Conservation (phyloP, 2,329 filamentous ascomycete species). For the Simplicillium aogashimaense region DNA sequence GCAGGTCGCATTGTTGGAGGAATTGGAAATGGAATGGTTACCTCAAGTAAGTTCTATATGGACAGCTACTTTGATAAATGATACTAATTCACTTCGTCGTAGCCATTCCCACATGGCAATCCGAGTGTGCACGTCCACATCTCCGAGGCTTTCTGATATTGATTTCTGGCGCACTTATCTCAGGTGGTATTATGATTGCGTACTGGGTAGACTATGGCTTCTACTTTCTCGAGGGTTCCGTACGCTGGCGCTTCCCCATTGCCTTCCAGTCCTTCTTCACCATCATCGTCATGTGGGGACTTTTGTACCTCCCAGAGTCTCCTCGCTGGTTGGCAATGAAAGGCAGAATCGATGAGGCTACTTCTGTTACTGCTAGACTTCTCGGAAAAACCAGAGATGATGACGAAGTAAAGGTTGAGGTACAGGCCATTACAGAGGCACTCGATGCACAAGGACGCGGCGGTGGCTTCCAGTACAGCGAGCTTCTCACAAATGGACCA, state of each 20-base stretch:
- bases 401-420: slow-evolving; percentile 13
- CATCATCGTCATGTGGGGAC: slow-evolving; percentile 38
- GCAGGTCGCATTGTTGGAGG: slow-evolving; percentile 15
- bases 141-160: slow-evolving; percentile 16
- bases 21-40: slow-evolving; percentile 18
- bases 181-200: slow-evolving; percentile 18
- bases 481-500: slow-evolving; percentile 31
- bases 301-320: slow-evolving; percentile 38
- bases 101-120: slow-evolving; percentile 18
- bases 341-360: slow-evolving; percentile 17
- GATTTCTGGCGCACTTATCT: slow-evolving; percentile 16
- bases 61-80: not conserved
- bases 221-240: slow-evolving; percentile 17
- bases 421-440: slow-evolving; percentile 33
- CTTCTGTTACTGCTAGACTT: slow-evolving; percentile 13
- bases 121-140: slow-evolving; percentile 17
- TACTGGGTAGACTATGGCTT: slow-evolving; percentile 22
- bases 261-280: slow-evolving; percentile 20
- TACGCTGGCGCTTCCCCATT: slow-evolving; percentile 23
- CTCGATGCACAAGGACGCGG: slow-evolving; percentile 17
- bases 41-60: slow-evolving; percentile 10
- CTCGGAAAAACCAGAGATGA: slow-evolving; percentile 15
- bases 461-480: slow-evolving; percentile 16
- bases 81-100: not conserved
- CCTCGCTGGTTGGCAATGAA: slow-evolving; percentile 37